Percentiles rank a stretch among this genome's conserved stretches.
Conservation (phyloP, 2,329 filamentous ascomycete genomes). For the Clonostachys rhizophaga region DNA sequence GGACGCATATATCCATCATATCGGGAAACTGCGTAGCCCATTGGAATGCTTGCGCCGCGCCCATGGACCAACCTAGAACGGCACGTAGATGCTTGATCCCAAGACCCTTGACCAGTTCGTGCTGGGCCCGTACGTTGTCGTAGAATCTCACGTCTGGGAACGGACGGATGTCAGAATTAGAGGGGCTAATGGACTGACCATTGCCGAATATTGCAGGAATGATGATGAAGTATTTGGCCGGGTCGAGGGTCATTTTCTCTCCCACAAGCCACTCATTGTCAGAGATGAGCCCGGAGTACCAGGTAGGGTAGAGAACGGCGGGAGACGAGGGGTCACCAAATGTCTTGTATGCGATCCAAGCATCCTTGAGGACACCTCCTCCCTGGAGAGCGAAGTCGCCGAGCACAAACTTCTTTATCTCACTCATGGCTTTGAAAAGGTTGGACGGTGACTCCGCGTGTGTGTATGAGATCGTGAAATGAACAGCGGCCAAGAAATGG, state of each 20-base stretch:
- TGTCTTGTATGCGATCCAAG: conserved; percentile 73
- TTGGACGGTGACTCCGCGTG: neutral
- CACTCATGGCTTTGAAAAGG: neutral
- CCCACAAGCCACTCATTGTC: conserved; percentile 76
- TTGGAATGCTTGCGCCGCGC: conserved; percentile 47
- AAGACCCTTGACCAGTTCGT: conserved; percentile 34
- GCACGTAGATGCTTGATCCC: conserved; percentile 34
- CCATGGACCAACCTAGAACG: conserved; percentile 53
- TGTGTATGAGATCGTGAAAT: neutral
- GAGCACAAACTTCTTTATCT: conserved; percentile 37
- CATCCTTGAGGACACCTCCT: conserved; percentile 55
- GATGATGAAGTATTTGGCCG: conserved; percentile 44
- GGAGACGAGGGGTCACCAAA: conserved; percentile 60
- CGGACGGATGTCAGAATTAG: conserved; percentile 30
- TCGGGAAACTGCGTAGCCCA: conserved; percentile 42
- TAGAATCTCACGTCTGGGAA: conserved; percentile 41
- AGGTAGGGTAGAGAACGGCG: conserved; percentile 71
- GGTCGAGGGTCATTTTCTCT: conserved; percentile 57
- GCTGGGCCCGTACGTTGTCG: conserved; percentile 47
- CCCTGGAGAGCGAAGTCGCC: conserved; percentile 65
- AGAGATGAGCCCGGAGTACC: conserved; percentile 59
- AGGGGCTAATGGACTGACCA: conserved; percentile 48
- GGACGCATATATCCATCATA: conserved; percentile 38
- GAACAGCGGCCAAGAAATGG: neutral
- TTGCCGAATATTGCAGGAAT: conserved; percentile 47